phyloP scores from a whole-genome alignment of 805 yeast species.

The Saturnispora bothae region DNA sequence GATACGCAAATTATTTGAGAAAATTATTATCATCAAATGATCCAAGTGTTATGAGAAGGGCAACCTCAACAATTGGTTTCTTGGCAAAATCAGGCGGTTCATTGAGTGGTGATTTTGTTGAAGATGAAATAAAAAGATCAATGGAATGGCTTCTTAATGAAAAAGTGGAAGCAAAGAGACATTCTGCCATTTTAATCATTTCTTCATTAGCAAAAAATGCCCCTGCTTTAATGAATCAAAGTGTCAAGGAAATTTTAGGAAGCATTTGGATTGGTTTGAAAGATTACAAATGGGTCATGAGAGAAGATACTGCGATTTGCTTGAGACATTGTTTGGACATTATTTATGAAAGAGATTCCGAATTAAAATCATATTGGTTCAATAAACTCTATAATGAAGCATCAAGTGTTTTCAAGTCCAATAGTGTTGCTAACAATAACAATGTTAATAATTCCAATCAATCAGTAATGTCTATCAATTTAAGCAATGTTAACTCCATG shows the following conservation, averaged over 20 bases:
- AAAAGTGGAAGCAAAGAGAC: constrained; percentile 74
- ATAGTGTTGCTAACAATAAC: neutral
- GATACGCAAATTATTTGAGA: constrained; percentile 83
- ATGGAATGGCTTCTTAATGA: constrained; percentile 89
- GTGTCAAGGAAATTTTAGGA: constrained; percentile 67
- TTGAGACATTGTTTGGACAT: constrained; percentile 70
- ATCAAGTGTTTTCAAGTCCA: constrained; percentile 19
- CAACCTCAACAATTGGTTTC: constrained; percentile 80
- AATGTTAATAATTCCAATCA: neutral
- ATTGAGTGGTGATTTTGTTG: constrained; percentile 84
- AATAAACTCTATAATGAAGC: constrained; percentile 38
- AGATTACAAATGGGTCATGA: constrained; percentile 62
- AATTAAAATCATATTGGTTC: constrained; percentile 67
- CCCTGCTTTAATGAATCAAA: constrained; percentile 72
- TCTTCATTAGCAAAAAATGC: constrained; percentile 78
- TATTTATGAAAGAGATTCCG: constrained; percentile 66
- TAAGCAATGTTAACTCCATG: neutral
- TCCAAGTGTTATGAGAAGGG: constrained; percentile 72
- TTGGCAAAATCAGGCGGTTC: constrained; percentile 86
- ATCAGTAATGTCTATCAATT: neutral
- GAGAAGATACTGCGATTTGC: constrained; percentile 78
- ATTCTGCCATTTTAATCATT: constrained; percentile 80
- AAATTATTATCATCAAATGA: constrained; percentile 75
- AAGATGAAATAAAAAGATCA: constrained; percentile 79
- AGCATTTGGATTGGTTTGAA: constrained; percentile 82